These are phyloP conservation scores for Trichoderma brevicompactum DNA, from an alignment of 2,329 filamentous ascomycete genomes.

Conservation along the genomic window DNA sequence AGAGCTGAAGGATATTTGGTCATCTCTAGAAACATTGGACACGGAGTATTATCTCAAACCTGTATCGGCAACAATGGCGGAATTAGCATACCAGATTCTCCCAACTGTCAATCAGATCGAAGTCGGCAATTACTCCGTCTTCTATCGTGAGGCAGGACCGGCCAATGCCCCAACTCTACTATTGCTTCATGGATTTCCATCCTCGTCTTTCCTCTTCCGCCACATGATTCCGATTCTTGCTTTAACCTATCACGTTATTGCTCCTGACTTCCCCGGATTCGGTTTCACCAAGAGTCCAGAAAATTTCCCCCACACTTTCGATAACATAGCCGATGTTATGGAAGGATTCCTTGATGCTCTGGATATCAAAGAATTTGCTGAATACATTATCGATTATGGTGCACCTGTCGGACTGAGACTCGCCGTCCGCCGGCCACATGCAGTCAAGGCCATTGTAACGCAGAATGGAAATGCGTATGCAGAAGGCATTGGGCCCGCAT, in stretches of 20 bases:
- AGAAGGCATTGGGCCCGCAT: constrained; percentile 58
- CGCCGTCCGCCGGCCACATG: constrained; percentile 53
- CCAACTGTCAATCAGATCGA: constrained; percentile 30
- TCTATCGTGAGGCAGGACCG: constrained; percentile 46
- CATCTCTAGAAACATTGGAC: too few species aligned
- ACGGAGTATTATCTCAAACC: too few species aligned
- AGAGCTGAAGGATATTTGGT: neutral
- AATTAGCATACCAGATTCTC: constrained; percentile 15
- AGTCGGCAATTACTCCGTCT: constrained; percentile 45
- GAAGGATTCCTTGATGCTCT: constrained; percentile 55
- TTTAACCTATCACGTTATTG: constrained; percentile 49
- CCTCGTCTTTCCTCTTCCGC: constrained; percentile 50
- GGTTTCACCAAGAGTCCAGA: constrained; percentile 58
- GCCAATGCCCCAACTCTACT: constrained; percentile 43
- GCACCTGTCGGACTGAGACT: constrained; percentile 59
- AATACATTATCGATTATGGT: constrained; percentile 68
- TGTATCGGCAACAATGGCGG: neutral
- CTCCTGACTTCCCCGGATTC: constrained; percentile 63
- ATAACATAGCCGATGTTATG: constrained; percentile 53
- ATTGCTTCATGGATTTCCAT: constrained; percentile 52
- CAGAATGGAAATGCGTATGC: constrained; percentile 67
- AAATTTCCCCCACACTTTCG: constrained; percentile 59
- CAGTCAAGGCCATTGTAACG: constrained; percentile 57
- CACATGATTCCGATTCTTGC: constrained; percentile 50
- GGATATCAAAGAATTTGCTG: constrained; percentile 51